phyloP scores from a whole-genome alignment of 2,329 filamentous ascomycete genomes.

The Aspergillus calidoustus region DNA sequence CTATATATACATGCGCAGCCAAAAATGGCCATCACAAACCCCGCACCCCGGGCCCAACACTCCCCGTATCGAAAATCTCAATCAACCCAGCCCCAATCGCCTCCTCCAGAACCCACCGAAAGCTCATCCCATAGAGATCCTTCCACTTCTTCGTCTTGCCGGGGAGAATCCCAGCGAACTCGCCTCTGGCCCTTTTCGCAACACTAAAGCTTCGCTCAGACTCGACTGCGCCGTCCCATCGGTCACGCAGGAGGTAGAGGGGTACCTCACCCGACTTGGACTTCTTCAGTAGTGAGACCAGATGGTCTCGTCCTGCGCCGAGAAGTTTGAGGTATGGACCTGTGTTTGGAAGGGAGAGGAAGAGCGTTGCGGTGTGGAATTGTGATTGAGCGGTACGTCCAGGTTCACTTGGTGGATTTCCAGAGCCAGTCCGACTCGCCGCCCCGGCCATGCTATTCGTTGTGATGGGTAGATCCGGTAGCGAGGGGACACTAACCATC shows the following conservation, averaged over 20 bases:
- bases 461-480: constrained; percentile 34
- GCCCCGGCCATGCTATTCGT: constrained; percentile 19
- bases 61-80: constrained; percentile 67
- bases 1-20: neutral
- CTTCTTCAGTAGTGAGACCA: constrained; percentile 58
- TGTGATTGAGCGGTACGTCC: constrained; percentile 11
- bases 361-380: constrained; percentile 42
- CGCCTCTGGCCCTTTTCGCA: constrained; percentile 60
- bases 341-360: constrained; percentile 63
- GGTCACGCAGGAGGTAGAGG: constrained; percentile 58
- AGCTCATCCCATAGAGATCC: constrained; percentile 61
- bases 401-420: neutral
- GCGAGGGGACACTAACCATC: constrained; percentile 49
- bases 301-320: constrained; percentile 57
- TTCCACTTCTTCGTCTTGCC: constrained; percentile 69
- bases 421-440: constrained; percentile 31
- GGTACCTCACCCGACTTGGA: constrained; percentile 60
- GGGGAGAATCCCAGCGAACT: constrained; percentile 59
- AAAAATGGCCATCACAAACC: constrained; percentile 31
- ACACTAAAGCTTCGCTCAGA: constrained; percentile 48
- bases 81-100: constrained; percentile 64
- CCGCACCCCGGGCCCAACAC: constrained; percentile 61
- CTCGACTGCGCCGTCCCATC: constrained; percentile 67
- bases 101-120: constrained; percentile 66
- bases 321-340: constrained; percentile 65